Evolutionary conservation across 1,139 yeast genomes (phyloP).

Genomic region (Scheffersomyces illinoinensis): DNA sequence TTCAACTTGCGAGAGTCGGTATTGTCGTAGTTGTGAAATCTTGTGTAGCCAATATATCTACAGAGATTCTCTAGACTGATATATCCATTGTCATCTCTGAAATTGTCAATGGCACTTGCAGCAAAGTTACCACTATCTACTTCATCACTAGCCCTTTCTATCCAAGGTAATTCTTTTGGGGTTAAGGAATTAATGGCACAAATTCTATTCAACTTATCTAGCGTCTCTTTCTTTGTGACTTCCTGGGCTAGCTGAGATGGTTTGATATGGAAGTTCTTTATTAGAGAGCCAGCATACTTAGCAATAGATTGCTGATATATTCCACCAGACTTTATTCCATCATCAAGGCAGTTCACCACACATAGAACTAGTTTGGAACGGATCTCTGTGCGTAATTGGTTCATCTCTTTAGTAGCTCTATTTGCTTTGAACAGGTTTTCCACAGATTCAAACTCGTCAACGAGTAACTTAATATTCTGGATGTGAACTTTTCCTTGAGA

Average conservation of each 20-base stretch:
- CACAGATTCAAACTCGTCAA: constrained; percentile 10
- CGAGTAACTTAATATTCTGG: constrained; percentile 13
- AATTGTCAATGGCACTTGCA: constrained; percentile 11
- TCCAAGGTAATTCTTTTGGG: neutral
- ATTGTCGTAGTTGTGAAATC: constrained; percentile 12
- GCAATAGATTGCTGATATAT: neutral
- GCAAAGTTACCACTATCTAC: neutral
- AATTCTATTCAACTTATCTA: neutral
- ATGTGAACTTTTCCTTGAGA: constrained; percentile 6
- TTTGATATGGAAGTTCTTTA: neutral
- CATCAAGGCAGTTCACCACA: constrained; percentile 1
- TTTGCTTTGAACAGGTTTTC: neutral
- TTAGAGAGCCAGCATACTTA: neutral
- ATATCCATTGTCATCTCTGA: constrained; percentile 18
- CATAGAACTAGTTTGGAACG: constrained; percentile 2
- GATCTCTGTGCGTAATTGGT: neutral
- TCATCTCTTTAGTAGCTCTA: neutral
- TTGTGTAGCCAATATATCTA: constrained; percentile 17
- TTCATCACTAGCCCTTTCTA: neutral
- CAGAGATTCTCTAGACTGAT: constrained; percentile 22
- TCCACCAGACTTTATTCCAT: neutral
- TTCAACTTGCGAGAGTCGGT: constrained; percentile 4
- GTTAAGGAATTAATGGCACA: neutral
- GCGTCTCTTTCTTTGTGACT: neutral
- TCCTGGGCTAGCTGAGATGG: neutral